Percentiles rank a stretch among this genome's conserved stretches.
These are phyloP conservation scores for Cladosporium sp. DNA, from an alignment of 2,329 filamentous ascomycete genomes.

Conservation along the genomic window DNA sequence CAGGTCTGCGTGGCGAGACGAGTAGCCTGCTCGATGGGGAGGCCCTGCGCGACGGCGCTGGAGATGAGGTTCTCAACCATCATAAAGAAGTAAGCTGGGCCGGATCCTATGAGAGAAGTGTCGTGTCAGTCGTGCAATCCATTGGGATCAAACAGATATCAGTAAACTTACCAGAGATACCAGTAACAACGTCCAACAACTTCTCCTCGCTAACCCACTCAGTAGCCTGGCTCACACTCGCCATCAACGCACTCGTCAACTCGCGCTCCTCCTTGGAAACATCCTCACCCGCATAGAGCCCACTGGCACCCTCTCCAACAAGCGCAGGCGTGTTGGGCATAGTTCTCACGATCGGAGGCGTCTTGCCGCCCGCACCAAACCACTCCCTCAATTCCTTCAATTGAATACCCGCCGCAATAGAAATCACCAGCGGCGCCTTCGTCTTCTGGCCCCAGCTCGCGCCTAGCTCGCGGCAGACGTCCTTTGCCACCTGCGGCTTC, in stretches of 20 bases:
- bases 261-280: slow-evolving; percentile 27
- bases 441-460: slow-evolving; percentile 21
- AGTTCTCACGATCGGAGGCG: slow-evolving; percentile 28
- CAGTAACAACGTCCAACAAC: slow-evolving; percentile 32
- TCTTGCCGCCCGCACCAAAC: slow-evolving; percentile 26
- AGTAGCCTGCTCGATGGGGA: slow-evolving; percentile 30
- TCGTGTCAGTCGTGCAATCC: not conserved
- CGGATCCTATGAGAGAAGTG: slow-evolving; percentile 9
- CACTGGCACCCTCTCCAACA: slow-evolving; percentile 30
- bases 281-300: slow-evolving; percentile 29
- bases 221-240: slow-evolving; percentile 29
- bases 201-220: slow-evolving; percentile 32
- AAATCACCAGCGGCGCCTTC: slow-evolving; percentile 26
- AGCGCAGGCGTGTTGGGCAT: slow-evolving; percentile 34
- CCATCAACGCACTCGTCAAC: slow-evolving; percentile 26
- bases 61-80: slow-evolving; percentile 33
- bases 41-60: slow-evolving; percentile 28
- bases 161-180: slow-evolving; percentile 26
- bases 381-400: slow-evolving; percentile 27
- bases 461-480: slow-evolving; percentile 30
- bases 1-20: slow-evolving; percentile 32
- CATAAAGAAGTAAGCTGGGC: slow-evolving; percentile 31
- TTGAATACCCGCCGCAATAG: slow-evolving; percentile 31
- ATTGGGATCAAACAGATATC: not conserved
- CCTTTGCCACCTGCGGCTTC: slow-evolving; percentile 32